phyloP scores from a whole-genome alignment of 1,139 yeast species.

The Hanseniaspora uvarum region DNA sequence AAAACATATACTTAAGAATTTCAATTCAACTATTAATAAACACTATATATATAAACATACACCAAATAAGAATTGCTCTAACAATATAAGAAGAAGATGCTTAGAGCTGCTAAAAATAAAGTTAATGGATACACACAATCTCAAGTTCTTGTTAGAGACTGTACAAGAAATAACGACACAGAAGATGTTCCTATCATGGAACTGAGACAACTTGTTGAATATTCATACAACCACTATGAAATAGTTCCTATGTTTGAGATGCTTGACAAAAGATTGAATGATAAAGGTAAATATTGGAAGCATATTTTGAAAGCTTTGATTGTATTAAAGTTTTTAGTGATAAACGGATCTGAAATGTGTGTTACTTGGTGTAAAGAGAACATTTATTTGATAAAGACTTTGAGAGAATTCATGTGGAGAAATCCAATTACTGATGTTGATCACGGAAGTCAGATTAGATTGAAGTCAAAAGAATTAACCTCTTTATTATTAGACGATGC shows the following conservation, averaged over 20 bases:
- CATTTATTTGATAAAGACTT: constrained; percentile 75
- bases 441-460: constrained; percentile 82
- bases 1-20: too few relatives aligned
- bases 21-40: too few relatives aligned
- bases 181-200: constrained; percentile 73
- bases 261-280: constrained; percentile 85
- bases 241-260: constrained; percentile 90
- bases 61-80: background rate
- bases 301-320: constrained; percentile 89
- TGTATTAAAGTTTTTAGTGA: constrained; percentile 75
- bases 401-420: constrained; percentile 77
- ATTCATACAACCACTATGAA: constrained; percentile 65
- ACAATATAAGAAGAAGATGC: constrained; percentile 38
- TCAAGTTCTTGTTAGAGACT: constrained; percentile 81
- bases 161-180: constrained; percentile 75
- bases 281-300: constrained; percentile 96
- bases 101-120: constrained; percentile 83
- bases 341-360: constrained; percentile 82
- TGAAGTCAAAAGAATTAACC: constrained; percentile 85
- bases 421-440: constrained; percentile 67
- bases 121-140: constrained; percentile 84
- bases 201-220: constrained; percentile 74
- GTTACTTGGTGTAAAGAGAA: constrained; percentile 92
- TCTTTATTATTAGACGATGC: constrained; percentile 73
- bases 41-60: background rate